Conservation (phyloP, 2,329 filamentous ascomycete species). For the Metarhizium brunneum region DNA sequence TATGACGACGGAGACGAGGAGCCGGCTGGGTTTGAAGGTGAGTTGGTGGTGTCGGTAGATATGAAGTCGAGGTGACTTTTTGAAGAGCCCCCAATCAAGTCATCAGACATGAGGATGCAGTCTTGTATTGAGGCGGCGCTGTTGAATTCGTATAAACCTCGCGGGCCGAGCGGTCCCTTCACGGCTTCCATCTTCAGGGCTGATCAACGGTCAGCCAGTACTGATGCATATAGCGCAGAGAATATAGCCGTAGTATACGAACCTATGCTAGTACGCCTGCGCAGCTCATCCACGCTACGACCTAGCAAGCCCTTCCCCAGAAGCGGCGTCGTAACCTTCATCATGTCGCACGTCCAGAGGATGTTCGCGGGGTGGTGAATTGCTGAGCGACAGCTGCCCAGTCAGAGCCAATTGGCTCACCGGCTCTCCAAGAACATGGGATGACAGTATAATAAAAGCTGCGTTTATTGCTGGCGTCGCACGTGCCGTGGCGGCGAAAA, state of each 20-base stretch:
- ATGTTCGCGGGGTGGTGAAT: neutral
- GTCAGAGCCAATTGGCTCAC: conserved; percentile 21
- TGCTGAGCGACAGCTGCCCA: neutral
- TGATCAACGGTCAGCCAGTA: conserved; percentile 20
- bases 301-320: conserved; percentile 45
- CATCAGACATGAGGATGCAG: conserved; percentile 77
- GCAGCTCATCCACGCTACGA: conserved; percentile 52
- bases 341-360: conserved; percentile 17
- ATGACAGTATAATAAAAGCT: neutral
- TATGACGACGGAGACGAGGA: conserved; percentile 33
- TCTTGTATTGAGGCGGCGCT: conserved; percentile 33
- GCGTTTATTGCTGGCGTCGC: neutral
- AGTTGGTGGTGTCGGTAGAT: neutral
- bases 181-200: conserved; percentile 62
- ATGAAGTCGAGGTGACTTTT: conserved; percentile 61
- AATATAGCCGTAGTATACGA: conserved; percentile 6
- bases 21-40: neutral
- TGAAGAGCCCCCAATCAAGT: conserved; percentile 80
- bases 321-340: conserved; percentile 36
- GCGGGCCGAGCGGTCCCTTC: conserved; percentile 53
- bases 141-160: conserved; percentile 56
- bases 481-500: neutral
- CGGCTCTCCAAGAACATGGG: conserved; percentile 14
- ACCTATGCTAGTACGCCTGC: conserved; percentile 48
- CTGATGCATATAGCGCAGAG: neutral